phyloP scores from a whole-genome alignment of 2,329 filamentous ascomycete genomes.

The Fusarium tupiense region DNA sequence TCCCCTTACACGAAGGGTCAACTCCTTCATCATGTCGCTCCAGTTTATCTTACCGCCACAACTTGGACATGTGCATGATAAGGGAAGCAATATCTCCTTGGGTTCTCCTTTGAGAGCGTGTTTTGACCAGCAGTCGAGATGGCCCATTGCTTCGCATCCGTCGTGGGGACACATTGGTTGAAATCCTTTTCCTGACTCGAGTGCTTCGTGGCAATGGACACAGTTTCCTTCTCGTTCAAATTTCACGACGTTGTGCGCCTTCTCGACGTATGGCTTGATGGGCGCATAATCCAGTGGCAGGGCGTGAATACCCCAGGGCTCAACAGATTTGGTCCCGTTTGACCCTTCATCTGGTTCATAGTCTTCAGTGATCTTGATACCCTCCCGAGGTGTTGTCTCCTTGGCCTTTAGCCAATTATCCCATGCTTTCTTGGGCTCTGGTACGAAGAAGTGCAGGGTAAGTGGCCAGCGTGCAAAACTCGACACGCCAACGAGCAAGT shows the following conservation, averaged over 20 bases:
- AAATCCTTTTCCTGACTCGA: conserved; percentile 61
- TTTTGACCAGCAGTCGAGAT: conserved; percentile 68
- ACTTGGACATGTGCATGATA: conserved; percentile 73
- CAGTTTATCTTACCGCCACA: conserved; percentile 74
- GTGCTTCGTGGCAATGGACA: conserved; percentile 58
- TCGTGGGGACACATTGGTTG: conserved; percentile 66
- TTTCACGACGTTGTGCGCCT: conserved; percentile 62
- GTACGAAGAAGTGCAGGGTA: conserved; percentile 78
- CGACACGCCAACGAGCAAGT: conserved; percentile 79
- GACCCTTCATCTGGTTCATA: conserved; percentile 49
- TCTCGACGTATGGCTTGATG: conserved; percentile 64
- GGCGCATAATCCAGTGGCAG: conserved; percentile 65
- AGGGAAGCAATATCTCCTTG: conserved; percentile 68
- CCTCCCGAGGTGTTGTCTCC: conserved; percentile 56
- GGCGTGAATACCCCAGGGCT: conserved; percentile 60
- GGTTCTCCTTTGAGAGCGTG: conserved; percentile 57
- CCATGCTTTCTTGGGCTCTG: conserved; percentile 78
- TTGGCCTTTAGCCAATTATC: conserved; percentile 62
- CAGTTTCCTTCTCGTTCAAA: conserved; percentile 68
- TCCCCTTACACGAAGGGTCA: conserved; percentile 78
- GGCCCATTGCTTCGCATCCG: conserved; percentile 66
- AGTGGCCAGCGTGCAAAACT: conserved; percentile 89
- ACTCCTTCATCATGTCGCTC: conserved; percentile 83
- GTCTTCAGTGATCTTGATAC: conserved; percentile 67
- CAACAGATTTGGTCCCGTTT: neutral